Base-by-base conservation (phyloP, 306 rosid genomes). In the Biancaea sappan region DNA sequence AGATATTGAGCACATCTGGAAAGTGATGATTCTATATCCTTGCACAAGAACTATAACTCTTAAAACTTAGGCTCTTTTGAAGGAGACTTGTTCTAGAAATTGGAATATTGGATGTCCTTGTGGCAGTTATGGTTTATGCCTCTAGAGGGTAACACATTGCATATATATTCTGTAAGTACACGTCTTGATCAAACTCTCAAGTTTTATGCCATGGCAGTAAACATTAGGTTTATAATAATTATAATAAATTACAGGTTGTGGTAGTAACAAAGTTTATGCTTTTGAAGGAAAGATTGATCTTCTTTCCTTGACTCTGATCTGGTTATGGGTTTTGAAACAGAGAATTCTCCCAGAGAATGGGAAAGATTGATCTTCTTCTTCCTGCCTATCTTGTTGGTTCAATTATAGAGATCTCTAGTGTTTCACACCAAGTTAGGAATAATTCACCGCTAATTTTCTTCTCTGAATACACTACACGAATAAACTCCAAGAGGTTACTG, bases 81-180 rank as follows among this genome's bases (percentile, higher is more conserved):
- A 51, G 57, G 21, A 19, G 19, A 19, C 19, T 21, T 51, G 28
- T 19, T 51, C 10, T 19, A 51, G 57, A 51, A 21, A 51, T 51
- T 21, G 57, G 28, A 51, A 8, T 19, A 1, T 51, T 11, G 8
- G 28, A 21, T 51, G 5, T 51, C 57, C 29, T 6, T 6, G 10
- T 21, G 14, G 29, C 57, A 50, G 6, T 50, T 18, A 18, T 18
- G 24, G 4, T 51, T 2, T 21, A 51, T 71, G 26, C 62, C 66
- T 25, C 64, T 21, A 4, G 13, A 41, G 32, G 69, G 69, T 63
- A 78, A 79, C 43, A 41, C 69, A 63, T 25, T 75, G 46, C 25
- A 51, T 8, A 21, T 19, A 50, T 51, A 21, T 22, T 70, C 35
- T 58, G 5, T 48, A 52, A 51, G 35, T 34, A 64, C 19, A 64